phyloP scores from a whole-genome alignment of 2,329 filamentous ascomycete genomes.

The Beauveria medogensis region DNA sequence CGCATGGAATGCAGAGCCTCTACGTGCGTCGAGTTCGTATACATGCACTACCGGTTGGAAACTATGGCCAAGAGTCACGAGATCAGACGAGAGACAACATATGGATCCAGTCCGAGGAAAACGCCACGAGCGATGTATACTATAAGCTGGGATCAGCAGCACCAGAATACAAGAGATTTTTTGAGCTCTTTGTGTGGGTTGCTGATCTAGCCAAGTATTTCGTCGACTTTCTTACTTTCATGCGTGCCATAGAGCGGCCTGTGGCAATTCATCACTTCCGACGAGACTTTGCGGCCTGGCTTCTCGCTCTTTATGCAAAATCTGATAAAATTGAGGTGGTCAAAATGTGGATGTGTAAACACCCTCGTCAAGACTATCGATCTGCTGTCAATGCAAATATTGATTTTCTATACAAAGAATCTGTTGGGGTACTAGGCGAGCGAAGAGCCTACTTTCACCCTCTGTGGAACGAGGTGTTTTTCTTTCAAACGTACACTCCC shows the following conservation, averaged over 20 bases:
- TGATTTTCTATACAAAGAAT: conserved; percentile 59
- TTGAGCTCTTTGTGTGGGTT: conserved; percentile 60
- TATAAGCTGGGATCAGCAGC: conserved; percentile 54
- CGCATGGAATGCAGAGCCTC: conserved; percentile 28
- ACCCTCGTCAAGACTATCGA: conserved; percentile 52
- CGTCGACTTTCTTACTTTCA: conserved; percentile 52
- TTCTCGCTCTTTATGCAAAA: conserved; percentile 34
- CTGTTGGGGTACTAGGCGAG: conserved; percentile 37
- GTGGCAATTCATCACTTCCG: conserved; percentile 52
- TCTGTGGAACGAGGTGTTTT: conserved; percentile 46
- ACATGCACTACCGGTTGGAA: conserved; percentile 52
- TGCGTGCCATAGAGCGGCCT: conserved; percentile 20
- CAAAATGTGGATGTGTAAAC: conserved; percentile 45
- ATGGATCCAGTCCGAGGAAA: conserved; percentile 53
- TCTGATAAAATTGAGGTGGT: conserved; percentile 31
- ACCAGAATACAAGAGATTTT: conserved; percentile 53
- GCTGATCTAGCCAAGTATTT: conserved; percentile 64
- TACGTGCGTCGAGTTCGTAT: conserved; percentile 54
- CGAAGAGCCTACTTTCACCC: conserved; percentile 27
- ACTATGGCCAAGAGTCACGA: conserved; percentile 45
- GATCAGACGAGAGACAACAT: conserved; percentile 44
- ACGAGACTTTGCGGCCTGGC: conserved; percentile 48
- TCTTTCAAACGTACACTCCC: conserved; percentile 27
- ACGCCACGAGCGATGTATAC: conserved; percentile 42
- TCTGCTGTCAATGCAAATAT: conserved; percentile 50